Evolutionary conservation across 1,139 yeast genomes (phyloP).

Genomic region (Suhomyces chickasaworum): DNA sequence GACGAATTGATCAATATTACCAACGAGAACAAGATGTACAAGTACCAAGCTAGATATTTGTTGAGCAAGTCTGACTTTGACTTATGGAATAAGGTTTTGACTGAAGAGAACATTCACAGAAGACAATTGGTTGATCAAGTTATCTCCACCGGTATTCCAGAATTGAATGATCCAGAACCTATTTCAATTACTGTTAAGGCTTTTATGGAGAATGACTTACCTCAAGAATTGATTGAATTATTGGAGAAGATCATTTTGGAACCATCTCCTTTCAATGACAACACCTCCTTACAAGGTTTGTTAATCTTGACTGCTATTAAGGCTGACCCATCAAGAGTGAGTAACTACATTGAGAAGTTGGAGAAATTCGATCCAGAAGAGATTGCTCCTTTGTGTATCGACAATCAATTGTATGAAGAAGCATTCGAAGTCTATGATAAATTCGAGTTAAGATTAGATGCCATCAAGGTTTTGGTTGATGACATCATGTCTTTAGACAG

Average conservation of each 20-base stretch:
- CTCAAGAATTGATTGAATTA: constrained; percentile 88
- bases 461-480: constrained; percentile 88
- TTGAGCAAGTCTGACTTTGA: constrained; percentile 79
- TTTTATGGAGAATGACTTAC: constrained; percentile 93
- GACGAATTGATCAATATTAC: constrained; percentile 87
- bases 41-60: constrained; percentile 95
- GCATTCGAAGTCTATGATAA: constrained; percentile 92
- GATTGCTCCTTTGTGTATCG: constrained; percentile 90
- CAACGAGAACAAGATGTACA: constrained; percentile 96
- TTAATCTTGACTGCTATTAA: constrained; percentile 91
- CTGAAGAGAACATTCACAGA: constrained; percentile 78
- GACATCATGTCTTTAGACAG: constrained; percentile 93
- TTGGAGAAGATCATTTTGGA: constrained; percentile 94
- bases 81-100: constrained; percentile 80
- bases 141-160: constrained; percentile 96
- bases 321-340: constrained; percentile 87
- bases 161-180: constrained; percentile 92
- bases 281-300: constrained; percentile 91
- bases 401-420: constrained; percentile 86
- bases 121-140: constrained; percentile 91
- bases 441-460: constrained; percentile 75
- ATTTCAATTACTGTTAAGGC: constrained; percentile 95
- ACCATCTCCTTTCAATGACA: constrained; percentile 95
- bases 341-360: constrained; percentile 80
- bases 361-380: constrained; percentile 92